phyloP scores from a whole-genome alignment of 2,329 filamentous ascomycete genomes.

The Ciborinia camelliae region DNA sequence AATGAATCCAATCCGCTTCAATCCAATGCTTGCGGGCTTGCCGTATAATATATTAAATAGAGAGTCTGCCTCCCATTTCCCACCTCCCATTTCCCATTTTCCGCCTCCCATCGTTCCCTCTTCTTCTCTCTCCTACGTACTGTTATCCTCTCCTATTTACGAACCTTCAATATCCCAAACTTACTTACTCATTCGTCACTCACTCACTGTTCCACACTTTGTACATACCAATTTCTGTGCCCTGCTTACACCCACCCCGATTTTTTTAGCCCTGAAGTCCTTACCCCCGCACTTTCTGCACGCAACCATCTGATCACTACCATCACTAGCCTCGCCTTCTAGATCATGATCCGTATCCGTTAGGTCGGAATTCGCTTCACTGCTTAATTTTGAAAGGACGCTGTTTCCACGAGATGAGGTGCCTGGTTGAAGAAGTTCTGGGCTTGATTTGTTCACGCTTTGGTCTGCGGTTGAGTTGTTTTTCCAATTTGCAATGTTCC shows the following conservation, averaged over 20 bases:
- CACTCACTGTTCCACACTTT: constrained; percentile 45
- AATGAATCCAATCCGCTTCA: background rate
- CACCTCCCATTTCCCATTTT: background rate
- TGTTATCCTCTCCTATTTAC: background rate
- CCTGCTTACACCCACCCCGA: constrained; percentile 47
- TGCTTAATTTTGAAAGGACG: constrained; percentile 54
- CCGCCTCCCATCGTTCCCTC: background rate
- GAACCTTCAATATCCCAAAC: background rate
- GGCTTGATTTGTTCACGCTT: constrained; percentile 27
- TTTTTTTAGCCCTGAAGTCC: constrained; percentile 60
- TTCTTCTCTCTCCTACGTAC: background rate
- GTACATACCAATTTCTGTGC: constrained; percentile 60
- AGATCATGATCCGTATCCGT: constrained; percentile 35
- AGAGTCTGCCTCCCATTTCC: background rate
- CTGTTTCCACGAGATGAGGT: constrained; percentile 28
- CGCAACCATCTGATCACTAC: constrained; percentile 43
- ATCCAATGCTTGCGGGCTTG: background rate
- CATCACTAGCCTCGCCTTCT: constrained; percentile 45
- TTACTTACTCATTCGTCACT: constrained; percentile 16
- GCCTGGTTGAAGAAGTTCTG: constrained; percentile 24
- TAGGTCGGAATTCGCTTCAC: constrained; percentile 43
- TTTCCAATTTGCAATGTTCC: constrained; percentile 54
- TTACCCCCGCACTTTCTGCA: constrained; percentile 58
- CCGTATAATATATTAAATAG: background rate
- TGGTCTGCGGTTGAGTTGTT: constrained; percentile 19